These are phyloP conservation scores for Paratinospora sagittata DNA, from an alignment of 164 flowering plant genomes.

Conservation along the genomic window DNA sequence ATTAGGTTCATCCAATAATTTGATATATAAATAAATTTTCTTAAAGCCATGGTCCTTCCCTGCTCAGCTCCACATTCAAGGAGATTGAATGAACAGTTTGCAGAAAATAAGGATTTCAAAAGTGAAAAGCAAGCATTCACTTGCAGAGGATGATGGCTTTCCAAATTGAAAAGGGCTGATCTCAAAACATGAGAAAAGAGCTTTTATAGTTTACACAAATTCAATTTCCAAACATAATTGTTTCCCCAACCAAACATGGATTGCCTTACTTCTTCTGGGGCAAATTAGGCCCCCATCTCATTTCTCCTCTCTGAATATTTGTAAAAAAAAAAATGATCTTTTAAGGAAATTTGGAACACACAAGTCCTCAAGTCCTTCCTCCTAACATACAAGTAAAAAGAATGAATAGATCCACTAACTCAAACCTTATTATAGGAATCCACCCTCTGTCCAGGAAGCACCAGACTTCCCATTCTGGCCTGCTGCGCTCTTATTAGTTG, in stretches of 20 bases:
- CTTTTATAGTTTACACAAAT: background rate
- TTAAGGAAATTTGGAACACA: background rate
- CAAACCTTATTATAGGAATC: constrained; percentile 64
- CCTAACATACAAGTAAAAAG: background rate
- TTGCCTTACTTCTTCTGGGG: background rate
- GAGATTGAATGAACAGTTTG: background rate
- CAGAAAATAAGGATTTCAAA: background rate
- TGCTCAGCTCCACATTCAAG: too few species aligned
- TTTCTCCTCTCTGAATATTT: too few species aligned
- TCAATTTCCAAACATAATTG: background rate
- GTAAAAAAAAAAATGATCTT: background rate
- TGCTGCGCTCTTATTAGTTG: constrained; percentile 34
- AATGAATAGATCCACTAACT: background rate
- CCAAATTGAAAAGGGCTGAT: too few species aligned
- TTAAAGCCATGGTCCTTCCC: too few species aligned
- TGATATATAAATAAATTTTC: too few species aligned
- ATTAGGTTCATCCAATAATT: too few species aligned
- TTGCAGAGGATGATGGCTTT: background rate
- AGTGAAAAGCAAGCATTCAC: background rate
- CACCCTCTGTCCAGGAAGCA: constrained; percentile 70
- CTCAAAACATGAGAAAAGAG: background rate
- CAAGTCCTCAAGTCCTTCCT: background rate
- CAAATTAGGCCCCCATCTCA: background rate
- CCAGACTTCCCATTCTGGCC: constrained; percentile 69
- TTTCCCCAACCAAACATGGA: background rate